Evolutionary conservation across 108 stramenopile species (phyloP), one percentile per base, ranked within the genome.

Genomic region (Cyclotella baltica): DNA sequence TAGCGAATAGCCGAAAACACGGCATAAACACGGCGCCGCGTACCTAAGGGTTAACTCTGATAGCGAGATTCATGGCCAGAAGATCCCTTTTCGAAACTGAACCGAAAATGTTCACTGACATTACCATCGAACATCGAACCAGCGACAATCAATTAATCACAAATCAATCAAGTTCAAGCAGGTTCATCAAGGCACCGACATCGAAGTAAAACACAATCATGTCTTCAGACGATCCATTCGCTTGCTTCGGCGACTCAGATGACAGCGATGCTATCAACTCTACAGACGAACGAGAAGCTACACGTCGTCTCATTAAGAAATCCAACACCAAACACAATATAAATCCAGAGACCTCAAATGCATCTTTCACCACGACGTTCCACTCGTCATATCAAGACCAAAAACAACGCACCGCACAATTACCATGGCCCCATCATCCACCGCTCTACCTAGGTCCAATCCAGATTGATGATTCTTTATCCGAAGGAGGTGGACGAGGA

Each of bases 401-500:
- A 70, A 15, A 43, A 47, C 10, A 22, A 63, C 80, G 80, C 2
- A 55, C 64, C 9, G 38, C 36, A 0, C 29, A 35, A 34, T 27
- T 83, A 34, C 73, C 73, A 22, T 83, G 82, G 80, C 83, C 86
- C 25, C 23, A 75, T 8, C 23, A 27, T 8, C 84, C 84, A 9
- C 93, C 93, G 4, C 67, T 85, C 23, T 94, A 88, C 64, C 56
- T 90, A 37, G 87, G 86, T 2, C 83, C 89, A 0, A 80, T 88
- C 19, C 11, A 69, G 9, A 65, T 86, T 0, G 75, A 87, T 10
- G 50, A 70, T 13, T 71, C 76, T 3, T 67, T 87, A 0, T 56
- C 62, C 18, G 72, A 66, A 43, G 91, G 93, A 19, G 91, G 89
- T n/a, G 91, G 91, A 13, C 52, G 93, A 55, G 93, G 90, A 38